Conservation (phyloP, 306 rosid genomes). For the Calophaca sinica region DNA sequence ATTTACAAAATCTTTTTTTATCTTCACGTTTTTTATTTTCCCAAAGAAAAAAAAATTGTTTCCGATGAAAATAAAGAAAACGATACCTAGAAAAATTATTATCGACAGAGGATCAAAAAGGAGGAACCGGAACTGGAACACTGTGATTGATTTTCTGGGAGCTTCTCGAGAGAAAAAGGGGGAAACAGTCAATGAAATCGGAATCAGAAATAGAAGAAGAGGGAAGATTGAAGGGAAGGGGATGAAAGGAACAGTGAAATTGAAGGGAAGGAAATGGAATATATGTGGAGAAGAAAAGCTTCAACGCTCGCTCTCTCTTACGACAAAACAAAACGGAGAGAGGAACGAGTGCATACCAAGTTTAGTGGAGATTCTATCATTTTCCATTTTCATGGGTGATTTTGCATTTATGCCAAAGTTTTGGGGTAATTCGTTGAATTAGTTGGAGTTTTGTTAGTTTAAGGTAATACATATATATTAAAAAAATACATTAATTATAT, state of each 20-base stretch:
- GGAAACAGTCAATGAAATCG: slow-evolving; percentile 6
- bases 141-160: neutral
- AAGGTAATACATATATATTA: too few species aligned
- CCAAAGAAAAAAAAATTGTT: neutral
- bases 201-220: slow-evolving; percentile 7
- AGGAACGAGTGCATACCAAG: slow-evolving; percentile 29
- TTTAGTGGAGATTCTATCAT: slow-evolving; percentile 26
- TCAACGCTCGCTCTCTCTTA: slow-evolving; percentile 28
- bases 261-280: neutral
- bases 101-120: slow-evolving; percentile 25
- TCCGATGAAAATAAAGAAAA: slow-evolving; percentile 2
- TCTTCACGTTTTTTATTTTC: neutral
- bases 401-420: slow-evolving; percentile 10
- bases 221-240: slow-evolving; percentile 13
- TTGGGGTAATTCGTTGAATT: neutral
- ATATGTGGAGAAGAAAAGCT: slow-evolving; percentile 21
- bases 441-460: neutral
- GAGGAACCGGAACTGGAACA: neutral
- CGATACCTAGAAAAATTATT: neutral
- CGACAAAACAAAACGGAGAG: slow-evolving; percentile 7
- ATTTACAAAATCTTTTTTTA: neutral
- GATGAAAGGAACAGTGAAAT: slow-evolving; percentile 24
- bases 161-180: neutral
- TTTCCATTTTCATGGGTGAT: slow-evolving; percentile 5
- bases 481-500: too few species aligned